A percentile compares a stretch with the other conserved stretches of the same genome.
These are phyloP conservation scores for Globisporangium okanoganense DNA, from an alignment of 352 stramenopile species.

Conservation along the genomic window DNA sequence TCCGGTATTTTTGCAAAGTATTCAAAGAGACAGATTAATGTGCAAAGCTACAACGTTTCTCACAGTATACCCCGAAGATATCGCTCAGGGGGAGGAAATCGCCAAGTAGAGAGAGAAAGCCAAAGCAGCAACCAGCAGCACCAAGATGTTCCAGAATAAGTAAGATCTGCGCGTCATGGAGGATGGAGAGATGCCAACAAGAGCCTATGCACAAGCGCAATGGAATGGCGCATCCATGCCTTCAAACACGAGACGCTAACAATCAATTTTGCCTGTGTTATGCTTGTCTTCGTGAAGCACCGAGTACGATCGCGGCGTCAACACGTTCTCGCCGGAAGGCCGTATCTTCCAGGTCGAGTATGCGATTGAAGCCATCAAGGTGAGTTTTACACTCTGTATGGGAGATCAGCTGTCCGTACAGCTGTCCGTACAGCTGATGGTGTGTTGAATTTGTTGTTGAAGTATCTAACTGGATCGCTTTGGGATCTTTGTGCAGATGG, in stretches of 20 bases:
- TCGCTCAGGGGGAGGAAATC: conserved; percentile 24
- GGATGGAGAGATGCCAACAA: background rate
- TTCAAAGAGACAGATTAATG: background rate
- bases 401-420: background rate
- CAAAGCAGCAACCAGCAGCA: conserved; percentile 7
- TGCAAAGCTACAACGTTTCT: background rate
- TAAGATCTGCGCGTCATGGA: conserved; percentile 10
- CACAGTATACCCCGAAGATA: conserved; percentile 26
- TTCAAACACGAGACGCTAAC: background rate
- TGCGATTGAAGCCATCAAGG: conserved; percentile 98
- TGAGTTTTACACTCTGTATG: conserved; percentile 18
- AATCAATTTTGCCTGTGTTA: background rate
- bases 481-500: conserved; percentile 73
- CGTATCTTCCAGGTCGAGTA: conserved; percentile 99
- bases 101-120: conserved; percentile 16
- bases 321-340: conserved; percentile 99
- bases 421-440: no score
- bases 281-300: conserved; percentile 51
- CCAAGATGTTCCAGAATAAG: conserved; percentile 68
- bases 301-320: conserved; percentile 99
- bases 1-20: background rate
- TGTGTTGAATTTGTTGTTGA: background rate
- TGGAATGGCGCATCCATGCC: background rate
- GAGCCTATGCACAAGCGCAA: background rate
- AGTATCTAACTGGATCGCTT: background rate